Conservation (phyloP, 148 eudicot genomes). For the Pharnaceum exiguum region DNA sequence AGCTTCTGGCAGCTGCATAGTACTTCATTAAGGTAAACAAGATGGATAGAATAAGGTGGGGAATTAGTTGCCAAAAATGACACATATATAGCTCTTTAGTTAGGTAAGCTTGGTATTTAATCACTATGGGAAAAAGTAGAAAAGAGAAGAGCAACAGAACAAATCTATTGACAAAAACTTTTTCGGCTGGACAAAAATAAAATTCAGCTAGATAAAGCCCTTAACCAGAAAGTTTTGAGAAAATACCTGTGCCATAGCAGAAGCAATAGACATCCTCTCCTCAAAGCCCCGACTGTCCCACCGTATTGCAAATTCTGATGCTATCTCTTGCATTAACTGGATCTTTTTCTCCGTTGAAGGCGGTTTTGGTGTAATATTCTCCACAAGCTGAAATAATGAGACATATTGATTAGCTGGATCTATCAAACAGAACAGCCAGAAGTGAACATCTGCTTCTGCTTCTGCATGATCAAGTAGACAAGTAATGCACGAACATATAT, state of each 20-base stretch:
- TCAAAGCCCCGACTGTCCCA: slow-evolving; percentile 79
- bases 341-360: slow-evolving; percentile 59
- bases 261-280: slow-evolving; percentile 57
- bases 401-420: slow-evolving; percentile 19
- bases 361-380: slow-evolving; percentile 57
- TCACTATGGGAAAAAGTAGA: neutral
- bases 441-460: no score
- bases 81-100: no score
- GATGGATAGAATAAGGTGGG: no score
- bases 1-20: no score
- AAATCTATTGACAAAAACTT: neutral
- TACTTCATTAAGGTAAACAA: no score
- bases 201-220: neutral
- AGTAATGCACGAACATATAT: slow-evolving; percentile 11
- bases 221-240: neutral
- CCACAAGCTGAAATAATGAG: slow-evolving; percentile 51
- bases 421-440: neutral
- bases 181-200: neutral
- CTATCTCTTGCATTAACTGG: slow-evolving; percentile 73
- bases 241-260: slow-evolving; percentile 47
- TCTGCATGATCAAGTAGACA: neutral
- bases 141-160: neutral
- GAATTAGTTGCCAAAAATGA: no score
- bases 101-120: no score
- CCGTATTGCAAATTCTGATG: slow-evolving; percentile 62